Evolutionary conservation across 1,139 yeast genomes (phyloP).

Genomic region (Diutina neorugosa): DNA sequence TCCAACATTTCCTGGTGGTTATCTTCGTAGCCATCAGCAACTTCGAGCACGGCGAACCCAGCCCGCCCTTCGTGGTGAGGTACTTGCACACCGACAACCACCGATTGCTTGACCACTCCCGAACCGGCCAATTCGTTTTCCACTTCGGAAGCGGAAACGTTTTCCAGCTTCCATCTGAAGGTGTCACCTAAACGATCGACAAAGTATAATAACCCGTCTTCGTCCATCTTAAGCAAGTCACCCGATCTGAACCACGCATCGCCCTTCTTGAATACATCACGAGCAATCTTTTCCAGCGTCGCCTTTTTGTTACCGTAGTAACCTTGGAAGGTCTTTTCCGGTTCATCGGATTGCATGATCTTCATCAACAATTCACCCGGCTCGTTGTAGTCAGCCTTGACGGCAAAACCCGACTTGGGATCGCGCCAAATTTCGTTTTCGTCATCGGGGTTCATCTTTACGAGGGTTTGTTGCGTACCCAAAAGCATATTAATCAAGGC

Average conservation of each 20-base stretch:
- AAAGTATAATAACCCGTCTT: constrained; percentile 63
- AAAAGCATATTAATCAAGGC: constrained; percentile 42
- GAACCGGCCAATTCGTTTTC: constrained; percentile 10
- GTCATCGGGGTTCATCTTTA: constrained; percentile 74
- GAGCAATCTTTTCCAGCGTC: constrained; percentile 59
- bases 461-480: constrained; percentile 47
- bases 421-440: constrained; percentile 63
- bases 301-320: constrained; percentile 75
- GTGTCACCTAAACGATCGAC: constrained; percentile 94
- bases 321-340: constrained; percentile 77
- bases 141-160: constrained; percentile 11
- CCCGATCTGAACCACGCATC: constrained; percentile 92
- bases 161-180: constrained; percentile 78
- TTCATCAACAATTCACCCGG: constrained; percentile 85
- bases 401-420: constrained; percentile 49
- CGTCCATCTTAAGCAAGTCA: constrained; percentile 64
- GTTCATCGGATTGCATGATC: constrained; percentile 49
- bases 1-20: constrained; percentile 16
- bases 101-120: constrained; percentile 34
- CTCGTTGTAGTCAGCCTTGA: constrained; percentile 32
- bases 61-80: constrained; percentile 93
- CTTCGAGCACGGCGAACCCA: constrained; percentile 70
- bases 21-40: constrained; percentile 8
- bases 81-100: constrained; percentile 81
- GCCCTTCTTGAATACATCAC: constrained; percentile 68